Evolutionary conservation across 306 rosid genomes (phyloP), one percentile per base, ranked within the genome.

Genomic region (Trifolium subterraneum): DNA sequence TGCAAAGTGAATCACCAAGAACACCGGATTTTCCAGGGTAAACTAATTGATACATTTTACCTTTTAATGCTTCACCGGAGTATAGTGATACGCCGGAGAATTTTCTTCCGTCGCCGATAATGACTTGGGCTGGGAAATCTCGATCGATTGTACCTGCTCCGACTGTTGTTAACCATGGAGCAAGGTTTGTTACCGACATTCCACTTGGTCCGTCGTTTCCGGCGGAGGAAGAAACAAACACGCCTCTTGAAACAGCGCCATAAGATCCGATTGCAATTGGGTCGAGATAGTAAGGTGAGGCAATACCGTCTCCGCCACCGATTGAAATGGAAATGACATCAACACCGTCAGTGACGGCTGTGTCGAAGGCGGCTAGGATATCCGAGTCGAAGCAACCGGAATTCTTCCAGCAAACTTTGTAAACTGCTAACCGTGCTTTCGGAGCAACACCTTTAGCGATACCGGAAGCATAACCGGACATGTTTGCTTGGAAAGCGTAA

Each of bases 81-180:
- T 93, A 93, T 0, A 93, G 85, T 0, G 98, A 93, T 0, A 86
- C 96, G 1, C 97, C 98, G 14, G 72, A 69, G 51, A 93, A 82
- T 38, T 67, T 88, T n/a, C 86, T 58, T 0, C 93, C 92, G 42
- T 89, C 55, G 31, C 98, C 98, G 2, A 89, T 82, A 13, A 73
- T 66, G 14, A 91, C 82, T 59, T 78, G 80, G 0, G 98, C 86
- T 0, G 98, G 98, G 72, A 93, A 93, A 77, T 85, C 89, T 3
- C 98, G 87, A 31, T 93, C 98, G 10, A 93, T 90, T 0, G 98
- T 93, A 4, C 98, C 97, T 0, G 97, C 97, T 23, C 98, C 98
- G 0, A 93, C 98, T 0, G 98, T 89, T 5, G 89, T 86, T 56
- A 93, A 35, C 98, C 98, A 93, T 0, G 98, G 98, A 3, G 98